Evolutionary conservation across 257 asterid species (phyloP), one percentile per base, ranked within the genome.

Genomic region (Osmanthus fragrans): DNA sequence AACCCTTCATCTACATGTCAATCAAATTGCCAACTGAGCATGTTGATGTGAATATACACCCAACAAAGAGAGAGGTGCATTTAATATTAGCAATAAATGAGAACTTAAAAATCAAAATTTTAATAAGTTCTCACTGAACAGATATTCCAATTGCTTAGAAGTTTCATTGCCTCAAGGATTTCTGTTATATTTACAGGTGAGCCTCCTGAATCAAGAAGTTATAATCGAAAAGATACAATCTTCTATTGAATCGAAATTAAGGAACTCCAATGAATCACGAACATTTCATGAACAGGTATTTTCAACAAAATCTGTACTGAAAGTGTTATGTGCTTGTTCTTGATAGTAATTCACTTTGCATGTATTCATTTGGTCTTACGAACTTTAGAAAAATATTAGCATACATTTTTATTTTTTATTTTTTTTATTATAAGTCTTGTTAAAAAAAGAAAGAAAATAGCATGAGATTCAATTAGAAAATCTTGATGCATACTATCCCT

Each of bases 1-100:
- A 95, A 78, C 99, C 98, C 76, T 93, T 93, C 83, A 84, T 92
- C 75, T 93, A 92, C 86, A 88, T 95, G 94, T 90, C 98, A 83
- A 89, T 93, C 85, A 80, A 84, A 39, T 80, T 95, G 88, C 99
- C 98, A 45, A 88, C 97, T 49, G 97, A 95, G 88, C 94, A 95
- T 81, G 86, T 95, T 88, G 99, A 95, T 86, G 96, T 92, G 73
- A 95, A 95, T 84, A 84, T 95, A 56, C 99, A 93, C 87, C 99
- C 99, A 49, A 93, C 99, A 71, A 95, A 95, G 89, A 90, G 90
- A 90, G 99, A 95, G 98, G 99, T 95, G 78, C 67, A 5, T 16
- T 45, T 72, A 51, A 77, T 66, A 49, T 71, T 82, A 36, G 70
- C 56, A 16, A 64, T 76, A 56, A 47, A 45, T 32, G 73, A 56